phyloP scores from a whole-genome alignment of 129 eudicot genomes.

The Mikania micrantha region DNA sequence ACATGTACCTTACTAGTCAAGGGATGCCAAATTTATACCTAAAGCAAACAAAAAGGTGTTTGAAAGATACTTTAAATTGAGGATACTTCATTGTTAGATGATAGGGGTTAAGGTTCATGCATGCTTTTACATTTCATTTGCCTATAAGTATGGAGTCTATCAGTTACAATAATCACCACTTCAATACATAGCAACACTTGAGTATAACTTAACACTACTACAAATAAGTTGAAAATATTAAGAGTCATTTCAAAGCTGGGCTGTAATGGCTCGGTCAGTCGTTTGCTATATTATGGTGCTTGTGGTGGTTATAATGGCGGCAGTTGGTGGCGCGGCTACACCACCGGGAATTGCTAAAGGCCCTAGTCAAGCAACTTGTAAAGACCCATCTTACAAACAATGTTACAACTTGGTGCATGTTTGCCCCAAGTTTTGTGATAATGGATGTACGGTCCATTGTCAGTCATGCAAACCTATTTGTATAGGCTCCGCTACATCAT shows the following conservation, averaged over 20 bases:
- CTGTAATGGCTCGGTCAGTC: constrained; percentile 33
- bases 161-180: constrained; percentile 8
- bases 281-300: constrained; percentile 22
- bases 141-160: constrained; percentile 3
- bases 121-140: background rate
- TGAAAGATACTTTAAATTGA: constrained; percentile 9
- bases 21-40: constrained; percentile 11
- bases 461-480: constrained; percentile 64
- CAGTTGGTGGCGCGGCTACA: constrained; percentile 23
- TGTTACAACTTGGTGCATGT: constrained; percentile 61
- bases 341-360: constrained; percentile 61
- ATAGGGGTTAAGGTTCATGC: background rate
- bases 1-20: background rate
- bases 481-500: constrained; percentile 14
- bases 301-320: constrained; percentile 15
- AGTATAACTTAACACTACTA: background rate
- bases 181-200: constrained; percentile 2
- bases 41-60: constrained; percentile 15
- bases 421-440: constrained; percentile 65
- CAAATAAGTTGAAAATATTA: background rate
- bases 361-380: constrained; percentile 51
- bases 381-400: constrained; percentile 27
- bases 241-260: background rate
- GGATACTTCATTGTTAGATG: constrained; percentile 12
- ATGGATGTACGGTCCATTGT: constrained; percentile 50